These are phyloP conservation scores for Acanthamoeba lenticulata DNA, from an alignment of 208 protist species.

Conservation along the genomic window DNA sequence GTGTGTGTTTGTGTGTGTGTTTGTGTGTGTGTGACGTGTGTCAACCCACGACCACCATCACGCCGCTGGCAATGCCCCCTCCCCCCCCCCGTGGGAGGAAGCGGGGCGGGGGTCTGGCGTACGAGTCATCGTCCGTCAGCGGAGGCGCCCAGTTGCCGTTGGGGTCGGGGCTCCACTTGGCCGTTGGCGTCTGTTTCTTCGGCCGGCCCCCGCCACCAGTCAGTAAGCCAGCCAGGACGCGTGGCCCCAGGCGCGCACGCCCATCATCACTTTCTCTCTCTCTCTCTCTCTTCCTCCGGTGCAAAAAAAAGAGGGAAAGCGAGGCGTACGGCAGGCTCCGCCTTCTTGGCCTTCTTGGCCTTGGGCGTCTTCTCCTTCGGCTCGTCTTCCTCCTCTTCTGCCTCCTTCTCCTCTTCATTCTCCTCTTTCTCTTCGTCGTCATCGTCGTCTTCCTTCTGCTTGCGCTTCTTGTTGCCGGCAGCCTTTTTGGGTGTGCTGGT, in stretches of 20 bases:
- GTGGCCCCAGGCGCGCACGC: too few species aligned
- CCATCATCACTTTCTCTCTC: too few species aligned
- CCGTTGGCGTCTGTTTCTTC: background rate
- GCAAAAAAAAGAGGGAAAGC: background rate
- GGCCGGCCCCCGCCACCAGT: too few species aligned
- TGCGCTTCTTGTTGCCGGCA: background rate
- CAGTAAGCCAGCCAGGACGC: too few species aligned
- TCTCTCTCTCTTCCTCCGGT: too few species aligned
- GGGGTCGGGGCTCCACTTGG: background rate
- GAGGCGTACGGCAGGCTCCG: background rate
- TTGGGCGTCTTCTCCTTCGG: background rate
- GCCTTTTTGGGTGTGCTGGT: background rate
- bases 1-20: too few species aligned
- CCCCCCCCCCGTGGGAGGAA: background rate
- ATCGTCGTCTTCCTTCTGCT: background rate
- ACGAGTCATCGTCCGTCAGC: conserved; percentile 24
- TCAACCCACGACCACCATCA: background rate
- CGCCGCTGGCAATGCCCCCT: background rate
- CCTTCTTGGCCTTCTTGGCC: background rate
- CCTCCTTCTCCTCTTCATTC: background rate
- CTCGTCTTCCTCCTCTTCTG: background rate
- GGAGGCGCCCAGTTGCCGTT: conserved; percentile 23
- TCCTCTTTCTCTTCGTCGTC: background rate
- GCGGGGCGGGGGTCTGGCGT: background rate
- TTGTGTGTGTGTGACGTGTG: background rate